phyloP scores from a whole-genome alignment of 148 eudicot species.

The Camellia lanceoleosa region DNA sequence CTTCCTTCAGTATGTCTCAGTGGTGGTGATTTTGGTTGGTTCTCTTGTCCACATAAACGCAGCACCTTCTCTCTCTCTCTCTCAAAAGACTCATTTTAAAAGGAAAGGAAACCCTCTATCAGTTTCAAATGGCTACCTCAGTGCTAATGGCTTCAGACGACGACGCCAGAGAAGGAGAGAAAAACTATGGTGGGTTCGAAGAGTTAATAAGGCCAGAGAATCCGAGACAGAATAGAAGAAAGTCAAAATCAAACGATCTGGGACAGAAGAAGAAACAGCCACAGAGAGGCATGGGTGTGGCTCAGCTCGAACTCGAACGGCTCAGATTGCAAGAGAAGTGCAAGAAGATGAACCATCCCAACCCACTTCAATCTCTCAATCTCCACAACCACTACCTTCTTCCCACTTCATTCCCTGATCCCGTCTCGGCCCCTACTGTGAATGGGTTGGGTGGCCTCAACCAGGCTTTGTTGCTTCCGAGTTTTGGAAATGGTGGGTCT shows the following conservation, averaged over 20 bases:
- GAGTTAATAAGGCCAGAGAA: neutral
- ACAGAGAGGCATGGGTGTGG: slow-evolving; percentile 74
- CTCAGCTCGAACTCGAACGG: slow-evolving; percentile 53
- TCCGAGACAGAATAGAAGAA: slow-evolving; percentile 21
- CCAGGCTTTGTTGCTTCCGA: slow-evolving; percentile 15
- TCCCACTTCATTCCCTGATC: neutral
- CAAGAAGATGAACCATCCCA: slow-evolving; percentile 13
- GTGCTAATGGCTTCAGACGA: slow-evolving; percentile 21
- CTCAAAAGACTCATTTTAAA: too few relatives aligned
- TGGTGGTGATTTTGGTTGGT: slow-evolving; percentile 17
- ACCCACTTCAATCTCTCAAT: slow-evolving; percentile 18
- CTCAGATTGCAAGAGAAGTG: slow-evolving; percentile 22
- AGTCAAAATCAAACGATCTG: slow-evolving; percentile 19
- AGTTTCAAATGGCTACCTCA: slow-evolving; percentile 19
- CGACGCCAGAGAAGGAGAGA: neutral
- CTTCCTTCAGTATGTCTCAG: slow-evolving; percentile 26
- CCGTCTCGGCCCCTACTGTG: neutral
- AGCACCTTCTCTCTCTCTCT: slow-evolving; percentile 1
- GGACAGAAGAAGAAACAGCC: slow-evolving; percentile 33
- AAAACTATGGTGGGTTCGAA: neutral
- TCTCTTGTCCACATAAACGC: neutral
- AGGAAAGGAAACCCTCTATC: too few relatives aligned
- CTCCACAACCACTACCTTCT: neutral
- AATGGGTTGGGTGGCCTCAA: slow-evolving; percentile 13
- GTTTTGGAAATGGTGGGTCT: slow-evolving; percentile 13